A percentile compares a stretch with the other conserved stretches of the same genome.
Evolutionary conservation across 805 yeast species (phyloP).

Genomic region (Metschnikowia vanudenii): DNA sequence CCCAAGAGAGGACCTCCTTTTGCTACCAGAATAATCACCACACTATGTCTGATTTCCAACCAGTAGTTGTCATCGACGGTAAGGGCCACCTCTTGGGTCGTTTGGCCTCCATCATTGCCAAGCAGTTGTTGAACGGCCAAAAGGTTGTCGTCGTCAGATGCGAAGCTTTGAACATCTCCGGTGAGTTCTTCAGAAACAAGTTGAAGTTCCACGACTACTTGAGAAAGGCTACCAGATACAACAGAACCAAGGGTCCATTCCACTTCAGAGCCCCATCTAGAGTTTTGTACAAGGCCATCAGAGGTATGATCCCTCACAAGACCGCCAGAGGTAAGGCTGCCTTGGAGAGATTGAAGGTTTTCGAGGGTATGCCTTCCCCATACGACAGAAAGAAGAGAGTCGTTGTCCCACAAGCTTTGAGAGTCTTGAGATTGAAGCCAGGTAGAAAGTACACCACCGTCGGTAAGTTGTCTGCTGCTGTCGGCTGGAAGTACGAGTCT

Average conservation of each 20-base stretch:
- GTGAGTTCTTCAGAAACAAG: conserved; percentile 99
- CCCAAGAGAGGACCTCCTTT: conserved; percentile 7
- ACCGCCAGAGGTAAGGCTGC: conserved; percentile 99
- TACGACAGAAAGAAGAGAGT: conserved; percentile 99
- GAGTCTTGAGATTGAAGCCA: conserved; percentile 98
- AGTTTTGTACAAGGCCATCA: conserved; percentile 98
- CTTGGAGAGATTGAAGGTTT: conserved; percentile 97
- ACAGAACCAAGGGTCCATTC: conserved; percentile 99
- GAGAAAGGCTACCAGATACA: conserved; percentile 98
- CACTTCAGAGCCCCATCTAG: conserved; percentile 99
- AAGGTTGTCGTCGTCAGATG: conserved; percentile 96
- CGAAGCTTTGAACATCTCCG: conserved; percentile 97
- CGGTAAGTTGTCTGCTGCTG: conserved; percentile 93
- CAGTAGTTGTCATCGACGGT: conserved; percentile 98
- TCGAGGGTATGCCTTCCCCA: conserved; percentile 99
- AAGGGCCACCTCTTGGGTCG: conserved; percentile 99
- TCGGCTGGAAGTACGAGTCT: conserved; percentile 99
- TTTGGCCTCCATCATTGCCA: conserved; percentile 97
- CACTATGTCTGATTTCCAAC: conserved; percentile 82
- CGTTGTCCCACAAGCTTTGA: conserved; percentile 99
- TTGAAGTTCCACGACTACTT: conserved; percentile 99
- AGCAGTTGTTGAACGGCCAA: conserved; percentile 98
- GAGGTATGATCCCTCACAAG: conserved; percentile 99
- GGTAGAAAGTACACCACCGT: conserved; percentile 99
- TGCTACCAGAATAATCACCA: conserved; percentile 11